Evolutionary conservation across 176 grass and related monocot genomes (phyloP).

Genomic region (Zoysia pacifica): DNA sequence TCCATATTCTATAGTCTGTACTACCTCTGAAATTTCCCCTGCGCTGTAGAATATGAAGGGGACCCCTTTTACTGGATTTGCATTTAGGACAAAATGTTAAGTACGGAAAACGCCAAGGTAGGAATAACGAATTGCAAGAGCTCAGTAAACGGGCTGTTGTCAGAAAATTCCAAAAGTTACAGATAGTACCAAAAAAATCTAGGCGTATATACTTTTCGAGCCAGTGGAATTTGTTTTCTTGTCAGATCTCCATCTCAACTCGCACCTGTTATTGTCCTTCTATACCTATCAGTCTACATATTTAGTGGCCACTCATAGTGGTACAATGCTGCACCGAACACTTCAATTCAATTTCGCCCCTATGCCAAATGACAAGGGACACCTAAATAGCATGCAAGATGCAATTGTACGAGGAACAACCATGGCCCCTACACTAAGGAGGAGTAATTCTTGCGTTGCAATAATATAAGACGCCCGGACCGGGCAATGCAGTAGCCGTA

Average conservation of each 20-base stretch:
- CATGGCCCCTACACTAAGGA: neutral
- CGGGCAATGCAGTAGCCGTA: neutral
- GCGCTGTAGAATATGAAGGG: neutral
- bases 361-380: conserved; percentile 11
- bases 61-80: neutral
- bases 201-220: neutral
- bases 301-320: neutral
- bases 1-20: neutral
- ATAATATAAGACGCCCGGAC: neutral
- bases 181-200: conserved; percentile 24
- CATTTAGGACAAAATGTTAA: neutral
- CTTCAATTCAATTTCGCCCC: neutral
- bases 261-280: conserved; percentile 5
- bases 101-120: neutral
- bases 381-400: conserved; percentile 15
- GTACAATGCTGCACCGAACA: conserved; percentile 8
- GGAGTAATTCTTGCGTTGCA: neutral
- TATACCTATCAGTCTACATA: conserved; percentile 11
- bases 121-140: neutral
- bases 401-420: conserved; percentile 16
- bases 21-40: conserved; percentile 4
- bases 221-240: conserved; percentile 36
- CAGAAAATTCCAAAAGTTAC: conserved; percentile 28
- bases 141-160: neutral
- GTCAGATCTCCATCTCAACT: conserved; percentile 9